Evolutionary conservation across 306 rosid genomes (phyloP), one percentile per base, ranked within the genome.

Genomic region (Corylus heterophylla): DNA sequence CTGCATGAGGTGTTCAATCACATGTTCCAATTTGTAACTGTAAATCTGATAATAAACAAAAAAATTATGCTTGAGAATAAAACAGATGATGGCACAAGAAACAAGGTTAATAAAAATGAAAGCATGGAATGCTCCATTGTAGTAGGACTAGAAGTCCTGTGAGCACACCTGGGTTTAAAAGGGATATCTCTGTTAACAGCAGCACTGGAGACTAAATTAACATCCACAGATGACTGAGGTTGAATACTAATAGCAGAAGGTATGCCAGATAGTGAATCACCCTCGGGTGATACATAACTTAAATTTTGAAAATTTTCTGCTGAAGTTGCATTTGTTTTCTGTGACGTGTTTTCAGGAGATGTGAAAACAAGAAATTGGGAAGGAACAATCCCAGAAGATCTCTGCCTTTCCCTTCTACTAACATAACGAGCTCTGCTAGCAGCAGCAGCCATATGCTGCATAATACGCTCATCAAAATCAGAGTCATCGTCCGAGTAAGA

Each of bases 381-480:
- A 72, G 97, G 87, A 66, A 85, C 88, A 71, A 85, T 83, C 39
- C 89, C 92, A 47, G 86, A 71, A 13, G 84, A 80, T 79, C 97
- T 89, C 59, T 78, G 88, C 75, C 86, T 87, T 77, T 87, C 93
- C 85, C 88, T 86, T 85, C 90, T 84, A 27, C 69, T 85, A 77
- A 81, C 42, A 74, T 81, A 78, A 73, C 70, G 92, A 70, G 88
- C 87, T 87, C 92, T 90, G 78, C 81, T 86, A 12, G 90, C 80
- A 47, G 89, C 91, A 50, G 89, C 90, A 81, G 86, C 35, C 35
- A 31, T 2, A 31, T 31, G 35, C 35, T 83, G 94, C 97, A 90
- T 91, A 62, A 89, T 31, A 31, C 35, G 35, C 35, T 31, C 35
- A 31, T 31, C 2, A 31, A 1, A 31, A 31, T 31, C 35, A 31